Evolutionary conservation across 805 yeast genomes (phyloP), one percentile per base, ranked within the genome.

Genomic region (Monosporozyma aerobia): DNA sequence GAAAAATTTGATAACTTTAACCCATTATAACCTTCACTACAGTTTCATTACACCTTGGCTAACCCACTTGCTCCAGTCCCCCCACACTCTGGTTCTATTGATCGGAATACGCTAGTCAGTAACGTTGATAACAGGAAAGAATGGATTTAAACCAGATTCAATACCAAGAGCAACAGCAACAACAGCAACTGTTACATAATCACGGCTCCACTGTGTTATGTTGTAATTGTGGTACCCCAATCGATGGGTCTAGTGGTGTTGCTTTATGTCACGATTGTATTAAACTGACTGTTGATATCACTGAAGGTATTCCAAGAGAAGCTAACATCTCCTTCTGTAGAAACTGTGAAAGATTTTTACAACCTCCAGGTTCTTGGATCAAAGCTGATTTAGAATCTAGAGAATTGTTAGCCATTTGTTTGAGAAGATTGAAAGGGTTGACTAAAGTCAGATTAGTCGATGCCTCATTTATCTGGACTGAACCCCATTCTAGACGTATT

Each of bases 181-280:
- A 39, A 7, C 63, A 59, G 29, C 63, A 77, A 19, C 32, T 33
- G 40, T 56, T 62, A 22, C 62, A 62, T 30, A 69, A 67, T 23
- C 59, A 58, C 14, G 78, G 75, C 19, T 95, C 97, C 35, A 94
- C 98, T 1, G 94, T 94, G 55, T 80, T 94, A 54, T 94, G 99
- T 77, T 90, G 96, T 73, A 89, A 88, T 84, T 94, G 99, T 84
- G 98, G 98, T 73, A 88, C 86, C 53, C 97, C 98, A 45, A 88
- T 94, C 80, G 98, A 94, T 67, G 98, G 98, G 45, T 88, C 97
- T 25, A 73, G 81, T 27, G 96, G 97, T 13, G 73, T 90, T 53
- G 95, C 90, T 29, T 89, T 92, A 95, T 94, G 99, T 74, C 84
- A 87, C 76, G 98, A 94, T 71, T 94, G 99, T 81, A 87, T 94